These are phyloP conservation scores for Kalmusia sp. DNA, from an alignment of 2,329 filamentous ascomycete genomes.

Conservation along the genomic window DNA sequence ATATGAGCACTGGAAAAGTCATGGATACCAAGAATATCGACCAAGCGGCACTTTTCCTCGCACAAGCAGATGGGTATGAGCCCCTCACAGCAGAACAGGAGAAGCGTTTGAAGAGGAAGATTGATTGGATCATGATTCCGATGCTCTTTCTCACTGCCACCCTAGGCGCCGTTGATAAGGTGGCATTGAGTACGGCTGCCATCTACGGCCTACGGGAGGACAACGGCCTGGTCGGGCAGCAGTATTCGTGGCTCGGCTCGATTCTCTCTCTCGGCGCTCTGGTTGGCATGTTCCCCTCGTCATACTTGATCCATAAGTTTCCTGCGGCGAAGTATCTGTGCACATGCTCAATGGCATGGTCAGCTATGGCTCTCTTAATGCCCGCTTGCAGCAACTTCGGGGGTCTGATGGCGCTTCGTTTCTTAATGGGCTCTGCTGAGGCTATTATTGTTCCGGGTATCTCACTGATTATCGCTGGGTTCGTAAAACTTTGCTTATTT, in stretches of 20 bases:
- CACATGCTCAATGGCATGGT: slow-evolving; percentile 53
- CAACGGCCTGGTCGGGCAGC: slow-evolving; percentile 46
- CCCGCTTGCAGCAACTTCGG: slow-evolving; percentile 12
- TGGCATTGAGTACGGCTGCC: slow-evolving; percentile 52
- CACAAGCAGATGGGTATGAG: background rate
- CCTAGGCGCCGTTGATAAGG: slow-evolving; percentile 67
- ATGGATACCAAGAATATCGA: background rate
- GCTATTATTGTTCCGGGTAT: slow-evolving; percentile 18
- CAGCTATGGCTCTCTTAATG: slow-evolving; percentile 49
- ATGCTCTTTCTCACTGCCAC: slow-evolving; percentile 15
- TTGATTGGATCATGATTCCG: slow-evolving; percentile 1
- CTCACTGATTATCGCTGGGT: slow-evolving; percentile 12
- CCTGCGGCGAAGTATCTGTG: slow-evolving; percentile 14
- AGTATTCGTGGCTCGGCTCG: slow-evolving; percentile 55
- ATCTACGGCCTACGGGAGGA: slow-evolving; percentile 57
- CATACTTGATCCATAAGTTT: slow-evolving; percentile 54
- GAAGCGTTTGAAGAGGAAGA: slow-evolving; percentile 1
- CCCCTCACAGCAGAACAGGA: background rate
- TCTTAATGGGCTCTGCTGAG: slow-evolving; percentile 17
- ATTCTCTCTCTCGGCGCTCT: slow-evolving; percentile 58
- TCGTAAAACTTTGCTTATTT: background rate
- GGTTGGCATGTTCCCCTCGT: slow-evolving; percentile 58
- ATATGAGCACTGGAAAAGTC: background rate
- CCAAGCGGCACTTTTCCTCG: slow-evolving; percentile 2
- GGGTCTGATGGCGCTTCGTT: slow-evolving; percentile 12